Base-by-base conservation (phyloP, 495 filamentous ascomycete genomes). In the Clohesyomyces aquaticus region DNA sequence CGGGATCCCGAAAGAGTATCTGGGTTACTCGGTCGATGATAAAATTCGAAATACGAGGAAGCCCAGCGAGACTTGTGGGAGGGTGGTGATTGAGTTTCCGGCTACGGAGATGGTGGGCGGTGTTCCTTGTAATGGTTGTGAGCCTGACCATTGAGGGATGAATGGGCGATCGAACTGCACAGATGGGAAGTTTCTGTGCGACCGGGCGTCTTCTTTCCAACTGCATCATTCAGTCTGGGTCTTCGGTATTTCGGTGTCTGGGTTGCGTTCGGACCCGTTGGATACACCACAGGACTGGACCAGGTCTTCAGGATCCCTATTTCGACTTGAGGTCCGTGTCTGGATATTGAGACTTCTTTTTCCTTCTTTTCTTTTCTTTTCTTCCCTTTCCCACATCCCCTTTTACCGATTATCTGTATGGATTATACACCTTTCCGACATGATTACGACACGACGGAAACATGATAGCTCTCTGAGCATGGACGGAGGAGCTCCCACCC, bases 41-140 rank as follows among this genome's bases (percentile, higher is more conserved):
- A 19, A 38, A n/a, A n/a, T n/a, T 4, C 18, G 25, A 8, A 41
- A 38, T 8, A 1, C 22, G 9, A 23, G 51, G 6, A 38, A 38
- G 14, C 32, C 32, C 6, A 38, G 32, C 29, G 14, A 46, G 19
- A 18, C 21, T 18, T 59, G 55, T 25, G 41, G 55, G 23, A 18
- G 4, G 14, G n/a, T 48, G 19, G 41, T 48, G 2, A 35, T 59
- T 18, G 55, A 29, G 42, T 12, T 11, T 18, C 42, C 25, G 25
- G 9, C 11, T 38, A 59, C 21, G 45, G 41, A 23, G 55, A 22
- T 48, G 45, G 45, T 60, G 51, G 38, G 9, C 28, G 14, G 25
- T 8, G 10, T 19, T 29, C 6, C 25, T 52, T 56, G 53, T 32
- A 45, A 56, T 25, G 43, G 25, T 1, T 53, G 50, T 19, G 25